Percentiles rank a stretch among this genome's conserved stretches.
phyloP scores from a whole-genome alignment of 2,329 filamentous ascomycete species.

The Madurella mycetomatis region DNA sequence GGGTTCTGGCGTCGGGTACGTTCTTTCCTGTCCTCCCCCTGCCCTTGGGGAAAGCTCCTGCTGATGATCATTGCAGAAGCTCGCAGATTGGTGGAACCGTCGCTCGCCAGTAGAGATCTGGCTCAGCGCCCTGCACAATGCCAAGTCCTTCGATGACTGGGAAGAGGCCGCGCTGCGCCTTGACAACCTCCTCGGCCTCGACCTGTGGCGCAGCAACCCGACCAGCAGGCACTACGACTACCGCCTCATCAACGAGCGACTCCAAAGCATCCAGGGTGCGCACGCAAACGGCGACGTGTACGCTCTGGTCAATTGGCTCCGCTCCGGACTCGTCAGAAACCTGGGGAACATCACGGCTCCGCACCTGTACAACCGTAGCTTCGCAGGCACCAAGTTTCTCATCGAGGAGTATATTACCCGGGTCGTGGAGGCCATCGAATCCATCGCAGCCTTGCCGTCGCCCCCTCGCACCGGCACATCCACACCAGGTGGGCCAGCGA shows the following conservation, averaged over 20 bases:
- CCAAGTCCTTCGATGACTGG: conserved; percentile 78
- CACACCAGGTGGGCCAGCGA: background rate
- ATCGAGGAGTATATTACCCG: conserved; percentile 89
- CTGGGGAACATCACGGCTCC: conserved; percentile 85
- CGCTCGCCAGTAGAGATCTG: conserved; percentile 63
- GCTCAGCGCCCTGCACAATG: conserved; percentile 60
- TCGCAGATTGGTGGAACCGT: conserved; percentile 61
- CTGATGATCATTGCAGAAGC: conserved; percentile 61
- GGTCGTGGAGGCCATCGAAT: conserved; percentile 74
- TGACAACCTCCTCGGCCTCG: conserved; percentile 75
- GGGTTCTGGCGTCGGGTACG: conserved; percentile 21
- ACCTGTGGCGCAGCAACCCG: conserved; percentile 80
- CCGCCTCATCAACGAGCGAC: conserved; percentile 72
- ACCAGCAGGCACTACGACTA: conserved; percentile 82
- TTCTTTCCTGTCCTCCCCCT: background rate
- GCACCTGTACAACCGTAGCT: conserved; percentile 76
- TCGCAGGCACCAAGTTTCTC: conserved; percentile 81
- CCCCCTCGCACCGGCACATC: conserved; percentile 26
- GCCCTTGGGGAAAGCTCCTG: background rate
- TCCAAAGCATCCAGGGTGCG: conserved; percentile 65
- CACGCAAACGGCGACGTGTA: conserved; percentile 69
- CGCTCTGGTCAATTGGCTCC: conserved; percentile 71
- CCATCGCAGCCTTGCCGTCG: conserved; percentile 65
- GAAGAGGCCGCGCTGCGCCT: conserved; percentile 76
- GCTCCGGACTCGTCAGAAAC: conserved; percentile 76